Conservation (phyloP, 441 rosid species). For the Adansonia gregorii region DNA sequence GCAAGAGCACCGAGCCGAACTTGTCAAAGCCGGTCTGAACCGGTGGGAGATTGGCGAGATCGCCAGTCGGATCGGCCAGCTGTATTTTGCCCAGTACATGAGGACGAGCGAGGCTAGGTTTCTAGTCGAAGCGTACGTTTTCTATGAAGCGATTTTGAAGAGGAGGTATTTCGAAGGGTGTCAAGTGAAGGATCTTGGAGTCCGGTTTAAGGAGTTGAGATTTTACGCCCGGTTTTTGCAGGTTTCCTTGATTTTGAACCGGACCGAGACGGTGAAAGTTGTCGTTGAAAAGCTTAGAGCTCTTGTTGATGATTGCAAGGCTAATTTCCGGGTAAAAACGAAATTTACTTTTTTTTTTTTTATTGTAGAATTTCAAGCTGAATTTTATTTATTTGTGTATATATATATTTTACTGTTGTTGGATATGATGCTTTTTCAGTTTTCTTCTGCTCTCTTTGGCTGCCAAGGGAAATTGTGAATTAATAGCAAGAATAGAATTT, state of each 20-base stretch:
- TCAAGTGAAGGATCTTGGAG: conserved; percentile 61
- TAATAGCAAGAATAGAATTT: neutral
- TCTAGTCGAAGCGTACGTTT: conserved; percentile 79
- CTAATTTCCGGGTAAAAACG: conserved; percentile 63
- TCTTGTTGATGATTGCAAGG: conserved; percentile 70
- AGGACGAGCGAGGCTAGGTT: conserved; percentile 87
- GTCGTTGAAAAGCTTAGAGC: conserved; percentile 61
- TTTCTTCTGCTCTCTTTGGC: neutral
- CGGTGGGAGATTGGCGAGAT: conserved; percentile 99
- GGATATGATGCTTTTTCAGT: neutral
- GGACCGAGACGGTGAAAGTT: conserved; percentile 58
- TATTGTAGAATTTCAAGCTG: neutral
- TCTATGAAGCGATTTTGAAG: conserved; percentile 82
- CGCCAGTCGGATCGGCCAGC: conserved; percentile 98
- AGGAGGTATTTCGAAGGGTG: conserved; percentile 77
- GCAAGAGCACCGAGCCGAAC: conserved; percentile 72
- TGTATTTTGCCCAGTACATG: conserved; percentile 90
- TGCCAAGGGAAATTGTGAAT: neutral
- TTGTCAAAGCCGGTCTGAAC: conserved; percentile 69
- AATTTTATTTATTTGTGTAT: conserved; percentile 6
- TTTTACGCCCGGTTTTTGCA: conserved; percentile 85
- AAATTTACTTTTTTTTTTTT: neutral
- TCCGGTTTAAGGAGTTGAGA: conserved; percentile 79
- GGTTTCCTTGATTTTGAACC: conserved; percentile 73
- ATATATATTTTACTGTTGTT: neutral